Percentiles rank a stretch among this genome's conserved stretches.
phyloP scores from a whole-genome alignment of 139 green algal species.

The Edaphochlamys debaryana region DNA sequence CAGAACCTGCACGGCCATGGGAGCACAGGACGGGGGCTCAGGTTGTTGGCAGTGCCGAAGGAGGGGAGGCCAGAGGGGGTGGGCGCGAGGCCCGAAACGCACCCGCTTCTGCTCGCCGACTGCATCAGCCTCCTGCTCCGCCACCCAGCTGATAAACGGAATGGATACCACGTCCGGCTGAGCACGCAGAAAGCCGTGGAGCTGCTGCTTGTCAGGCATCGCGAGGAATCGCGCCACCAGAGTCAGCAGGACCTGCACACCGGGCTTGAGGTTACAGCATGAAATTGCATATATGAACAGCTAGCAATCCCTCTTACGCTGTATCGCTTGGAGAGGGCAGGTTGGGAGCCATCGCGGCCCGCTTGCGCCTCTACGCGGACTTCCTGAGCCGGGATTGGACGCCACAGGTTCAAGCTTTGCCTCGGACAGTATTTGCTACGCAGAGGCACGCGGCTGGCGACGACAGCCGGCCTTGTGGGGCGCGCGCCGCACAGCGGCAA shows the following conservation, averaged over 20 bases:
- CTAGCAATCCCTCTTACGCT: neutral
- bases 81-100: neutral
- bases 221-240: conserved; percentile 17
- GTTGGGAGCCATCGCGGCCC: no score
- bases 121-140: conserved; percentile 44
- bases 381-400: no score
- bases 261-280: no score
- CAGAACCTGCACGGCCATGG: conserved; percentile 17
- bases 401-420: no score
- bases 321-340: conserved; percentile 25
- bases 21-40: no score
- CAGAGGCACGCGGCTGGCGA: no score
- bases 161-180: conserved; percentile 40
- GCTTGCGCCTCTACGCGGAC: no score
- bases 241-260: conserved; percentile 28
- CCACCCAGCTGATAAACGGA: conserved; percentile 47
- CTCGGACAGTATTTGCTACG: no score
- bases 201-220: neutral
- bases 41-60: no score
- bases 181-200: conserved; percentile 26
- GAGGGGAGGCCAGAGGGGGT: no score
- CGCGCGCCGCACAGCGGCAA: no score
- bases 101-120: conserved; percentile 44
- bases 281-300: neutral
- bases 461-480: no score